Conservation (phyloP, 2,329 filamentous ascomycete genomes). For the Hysterium pulicare region DNA sequence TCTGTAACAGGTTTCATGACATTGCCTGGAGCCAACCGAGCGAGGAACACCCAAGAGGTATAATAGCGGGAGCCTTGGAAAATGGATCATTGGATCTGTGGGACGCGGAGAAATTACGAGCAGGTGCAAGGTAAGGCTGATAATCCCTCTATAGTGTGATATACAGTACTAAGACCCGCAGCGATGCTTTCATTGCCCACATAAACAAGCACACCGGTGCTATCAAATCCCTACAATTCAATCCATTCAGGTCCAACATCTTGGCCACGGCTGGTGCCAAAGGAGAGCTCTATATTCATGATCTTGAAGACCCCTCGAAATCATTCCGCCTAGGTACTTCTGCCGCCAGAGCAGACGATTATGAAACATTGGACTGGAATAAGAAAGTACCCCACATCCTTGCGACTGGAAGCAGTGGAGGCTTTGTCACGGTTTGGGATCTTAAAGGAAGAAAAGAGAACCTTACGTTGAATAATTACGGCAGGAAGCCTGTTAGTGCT, state of each 20-base stretch:
- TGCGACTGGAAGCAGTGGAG: slow-evolving; percentile 86
- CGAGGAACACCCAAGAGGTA: slow-evolving; percentile 73
- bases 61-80: slow-evolving; percentile 93
- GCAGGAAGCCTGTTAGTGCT: slow-evolving; percentile 88
- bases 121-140: slow-evolving; percentile 49
- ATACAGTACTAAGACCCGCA: slow-evolving; percentile 25
- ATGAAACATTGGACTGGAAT: slow-evolving; percentile 98
- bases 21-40: slow-evolving; percentile 88
- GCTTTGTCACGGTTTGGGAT: slow-evolving; percentile 98
- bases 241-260: slow-evolving; percentile 85
- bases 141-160: slow-evolving; percentile 47
- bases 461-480: slow-evolving; percentile 83
- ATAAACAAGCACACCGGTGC: slow-evolving; percentile 87
- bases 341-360: slow-evolving; percentile 86
- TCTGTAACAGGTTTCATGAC: slow-evolving; percentile 93
- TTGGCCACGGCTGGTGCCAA: slow-evolving; percentile 90
- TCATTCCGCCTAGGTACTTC: slow-evolving; percentile 86
- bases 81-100: slow-evolving; percentile 91
- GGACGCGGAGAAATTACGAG: slow-evolving; percentile 72
- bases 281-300: slow-evolving; percentile 94
- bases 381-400: slow-evolving; percentile 96
- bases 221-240: slow-evolving; percentile 95
- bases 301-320: slow-evolving; percentile 83
- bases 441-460: slow-evolving; percentile 97
- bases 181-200: slow-evolving; percentile 78